Base-by-base conservation (phyloP, 192 early-diverging fungal species). In the Gigaspora rosea region DNA sequence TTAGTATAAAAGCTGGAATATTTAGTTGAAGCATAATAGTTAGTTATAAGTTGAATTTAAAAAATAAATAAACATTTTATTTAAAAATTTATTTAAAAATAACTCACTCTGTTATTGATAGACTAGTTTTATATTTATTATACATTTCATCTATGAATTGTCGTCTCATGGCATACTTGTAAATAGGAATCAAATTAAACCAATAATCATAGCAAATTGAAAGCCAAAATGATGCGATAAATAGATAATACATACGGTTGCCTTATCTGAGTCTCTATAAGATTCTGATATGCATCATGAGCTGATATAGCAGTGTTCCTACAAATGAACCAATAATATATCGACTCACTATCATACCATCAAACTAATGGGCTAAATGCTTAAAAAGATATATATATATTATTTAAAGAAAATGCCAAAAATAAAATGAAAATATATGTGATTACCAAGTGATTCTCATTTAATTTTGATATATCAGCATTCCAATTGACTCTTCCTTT, bases 291-390 rank as follows among this genome's bases (percentile, higher is more conserved):
- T 2, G 84, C 81, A 51, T 85, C 78, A 32, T 93, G 89, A 5
- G 88, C 92, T 18, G 88, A 89, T 47, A 91, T 89, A 15, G 92
- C 88, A 4, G 93, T 94, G 32, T 86, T 89, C 22, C 94, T 8
- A 93, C 88, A 73, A 95, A 81, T 35, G 78, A 77, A 1, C 91
- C 93, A 1, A 95, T 79, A 2, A 89, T 79, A 77, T 92, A 89
- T 16, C 91, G 80, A 67, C 85, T 89, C 4, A 94, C 85, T 8
- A 93, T 79, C 87, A 91, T 91, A 32, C 91, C 93, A 82, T 94
- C 92, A 9, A n/a, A 86, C 79, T 16, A 95, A 75, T 1, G 94
- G 94, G 13, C 94, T 92, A 80, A 91, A 80, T 9, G 74, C 50
- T 84, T 89, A 80, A 56, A 35, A 35, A 68, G 64, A 33, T 80